Evolutionary conservation across 371 early-diverging fungal genomes (phyloP), one percentile per base, ranked within the genome.

Genomic region (Coemansia sp.): DNA sequence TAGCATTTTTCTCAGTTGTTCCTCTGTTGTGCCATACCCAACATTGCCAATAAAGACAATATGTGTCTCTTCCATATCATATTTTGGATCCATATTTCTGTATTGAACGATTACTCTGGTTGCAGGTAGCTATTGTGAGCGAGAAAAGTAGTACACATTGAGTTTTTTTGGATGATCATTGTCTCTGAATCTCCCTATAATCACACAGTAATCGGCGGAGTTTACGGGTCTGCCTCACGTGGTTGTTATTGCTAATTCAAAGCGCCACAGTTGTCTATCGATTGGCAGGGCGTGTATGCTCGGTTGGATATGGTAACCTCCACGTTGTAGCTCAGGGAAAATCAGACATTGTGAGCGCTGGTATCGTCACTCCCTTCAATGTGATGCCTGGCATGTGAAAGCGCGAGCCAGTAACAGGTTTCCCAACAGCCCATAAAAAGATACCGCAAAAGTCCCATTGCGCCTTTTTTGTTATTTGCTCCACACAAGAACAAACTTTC

Each of bases 21-120:
- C 81, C 64, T 89, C 89, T 1, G 88, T 82, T 24, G 82, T 66
- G 45, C 86, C 88, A 64, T 84, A 83, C 2, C 81, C 83, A 10
- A 84, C 82, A 61, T 83, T 83, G 47, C 83, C 83, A 5, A 83
- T 70, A 58, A 76, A 76, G 34, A 76, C 77, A 27, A 76, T 68
- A 27, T 74, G 50, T 59, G 65, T 73, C 21, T 67, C 61, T n/a
- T 31, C 59, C 45, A 59, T 21, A 16, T 66, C 63, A 22, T 47
- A 14, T 42, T 53, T 59, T 22, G 58, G 31, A 8, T 71, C 71
- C 71, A 71, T 53, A 14, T 50, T 45, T 45, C 11, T 34, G 37
- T 34, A 34, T 34, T 34, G 37, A 34, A 10, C 8, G 37, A 34
- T 10, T 34, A 34, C 37, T 34, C 37, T 34, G 37, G 10, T 34